Evolutionary conservation across 2,329 filamentous ascomycete species (phyloP).

Genomic region (Aspergillus sergii): DNA sequence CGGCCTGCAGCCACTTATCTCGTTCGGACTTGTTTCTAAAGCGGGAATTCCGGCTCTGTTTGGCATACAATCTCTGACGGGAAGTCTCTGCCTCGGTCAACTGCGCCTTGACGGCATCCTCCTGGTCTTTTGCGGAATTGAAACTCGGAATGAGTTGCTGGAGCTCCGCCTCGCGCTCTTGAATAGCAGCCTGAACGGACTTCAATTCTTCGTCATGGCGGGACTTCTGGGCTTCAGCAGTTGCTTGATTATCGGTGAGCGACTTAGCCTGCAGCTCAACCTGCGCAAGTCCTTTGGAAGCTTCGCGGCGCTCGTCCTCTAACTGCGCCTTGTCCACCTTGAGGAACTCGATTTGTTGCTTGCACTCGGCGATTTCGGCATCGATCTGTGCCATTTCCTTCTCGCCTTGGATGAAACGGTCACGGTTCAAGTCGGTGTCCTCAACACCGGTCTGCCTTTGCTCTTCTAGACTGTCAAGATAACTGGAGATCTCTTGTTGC

Average conservation of each 20-base stretch:
- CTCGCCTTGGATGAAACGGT: conserved; percentile 76
- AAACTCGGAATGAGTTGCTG: conserved; percentile 75
- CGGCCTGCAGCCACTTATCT: conserved; percentile 76
- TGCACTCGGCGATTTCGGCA: conserved; percentile 74
- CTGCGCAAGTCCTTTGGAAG: conserved; percentile 77
- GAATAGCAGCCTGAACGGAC: conserved; percentile 72
- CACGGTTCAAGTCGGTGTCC: conserved; percentile 77
- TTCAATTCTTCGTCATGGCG: conserved; percentile 73
- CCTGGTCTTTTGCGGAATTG: conserved; percentile 71
- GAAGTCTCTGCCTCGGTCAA: conserved; percentile 76
- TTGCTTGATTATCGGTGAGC: conserved; percentile 78
- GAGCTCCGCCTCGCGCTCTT: conserved; percentile 75
- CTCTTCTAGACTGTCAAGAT: conserved; percentile 81
- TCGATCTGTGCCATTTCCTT: conserved; percentile 77
- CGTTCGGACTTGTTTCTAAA: conserved; percentile 88
- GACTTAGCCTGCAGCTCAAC: conserved; percentile 82
- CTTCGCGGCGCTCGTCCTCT: conserved; percentile 85
- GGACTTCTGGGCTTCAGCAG: conserved; percentile 71
- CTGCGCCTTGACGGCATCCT: conserved; percentile 69
- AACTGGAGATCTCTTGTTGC: conserved; percentile 74
- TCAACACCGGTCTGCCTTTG: conserved; percentile 80
- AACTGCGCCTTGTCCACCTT: conserved; percentile 83
- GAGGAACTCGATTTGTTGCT: conserved; percentile 80
- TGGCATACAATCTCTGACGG: conserved; percentile 80
- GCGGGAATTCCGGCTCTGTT: conserved; percentile 84